Conservation (phyloP, 805 yeast species). For the Starmerella riodocensis region DNA sequence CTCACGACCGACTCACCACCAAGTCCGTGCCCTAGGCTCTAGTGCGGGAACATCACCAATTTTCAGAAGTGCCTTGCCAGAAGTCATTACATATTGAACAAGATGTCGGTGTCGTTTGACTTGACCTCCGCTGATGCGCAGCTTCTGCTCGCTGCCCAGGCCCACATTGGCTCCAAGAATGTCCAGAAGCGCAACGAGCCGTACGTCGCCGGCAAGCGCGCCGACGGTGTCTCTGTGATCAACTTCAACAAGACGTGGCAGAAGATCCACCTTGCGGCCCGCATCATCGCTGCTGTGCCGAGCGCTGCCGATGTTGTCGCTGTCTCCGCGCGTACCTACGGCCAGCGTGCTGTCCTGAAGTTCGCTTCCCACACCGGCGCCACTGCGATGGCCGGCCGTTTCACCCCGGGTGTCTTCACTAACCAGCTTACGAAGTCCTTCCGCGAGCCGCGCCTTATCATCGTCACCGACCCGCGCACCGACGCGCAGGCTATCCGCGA, state of each 20-base stretch:
- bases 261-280: constrained; percentile 98
- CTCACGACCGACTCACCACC: not conserved
- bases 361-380: constrained; percentile 99
- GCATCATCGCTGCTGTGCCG: constrained; percentile 99
- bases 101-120: constrained; percentile 19
- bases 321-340: constrained; percentile 97
- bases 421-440: constrained; percentile 99
- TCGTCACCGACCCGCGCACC: constrained; percentile 99
- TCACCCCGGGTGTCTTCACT: constrained; percentile 99
- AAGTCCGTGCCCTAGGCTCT: not conserved
- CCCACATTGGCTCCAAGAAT: constrained; percentile 99
- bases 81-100: not conserved
- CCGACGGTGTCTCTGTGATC: constrained; percentile 98
- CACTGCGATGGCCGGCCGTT: constrained; percentile 99
- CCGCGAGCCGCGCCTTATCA: constrained; percentile 99
- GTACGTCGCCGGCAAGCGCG: constrained; percentile 39
- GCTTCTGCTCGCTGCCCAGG: constrained; percentile 98
- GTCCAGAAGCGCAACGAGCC: constrained; percentile 55
- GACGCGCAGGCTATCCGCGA: constrained; percentile 99
- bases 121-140: constrained; percentile 97
- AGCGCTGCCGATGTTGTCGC: constrained; percentile 97
- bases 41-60: not conserved
- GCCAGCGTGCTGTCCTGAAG: constrained; percentile 99
- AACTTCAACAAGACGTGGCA: constrained; percentile 99
- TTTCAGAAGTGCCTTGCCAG: constrained; percentile 1